phyloP scores from a whole-genome alignment of 2,329 filamentous ascomycete genomes.

The Phialocephala sp. region DNA sequence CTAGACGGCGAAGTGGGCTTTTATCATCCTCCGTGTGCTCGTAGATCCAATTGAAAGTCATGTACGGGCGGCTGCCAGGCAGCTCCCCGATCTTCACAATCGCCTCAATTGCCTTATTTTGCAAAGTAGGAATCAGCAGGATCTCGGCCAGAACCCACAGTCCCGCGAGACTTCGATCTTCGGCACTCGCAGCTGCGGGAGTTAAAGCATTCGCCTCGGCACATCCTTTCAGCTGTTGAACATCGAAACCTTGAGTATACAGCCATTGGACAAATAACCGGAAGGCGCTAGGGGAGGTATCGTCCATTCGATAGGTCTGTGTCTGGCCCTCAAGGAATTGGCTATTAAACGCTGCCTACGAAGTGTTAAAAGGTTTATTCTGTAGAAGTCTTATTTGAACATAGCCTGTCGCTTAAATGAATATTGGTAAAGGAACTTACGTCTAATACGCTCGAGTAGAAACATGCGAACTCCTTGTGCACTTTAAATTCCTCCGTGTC shows the following conservation, averaged over 20 bases:
- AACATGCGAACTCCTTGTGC: slow-evolving; percentile 21
- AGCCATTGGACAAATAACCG: slow-evolving; percentile 6
- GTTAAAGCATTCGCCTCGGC: background rate
- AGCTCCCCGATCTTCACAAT: slow-evolving; percentile 17
- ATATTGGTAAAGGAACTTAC: background rate
- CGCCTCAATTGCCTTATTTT: slow-evolving; percentile 22
- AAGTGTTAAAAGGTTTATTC: background rate
- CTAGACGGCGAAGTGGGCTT: background rate
- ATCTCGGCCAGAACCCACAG: slow-evolving; percentile 25
- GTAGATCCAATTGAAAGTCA: background rate
- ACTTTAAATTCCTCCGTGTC: slow-evolving; percentile 4
- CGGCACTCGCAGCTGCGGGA: background rate
- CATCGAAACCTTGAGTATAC: background rate
- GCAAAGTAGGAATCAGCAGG: slow-evolving; percentile 20
- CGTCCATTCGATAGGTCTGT: slow-evolving; percentile 20
- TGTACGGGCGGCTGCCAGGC: background rate
- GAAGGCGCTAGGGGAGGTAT: background rate
- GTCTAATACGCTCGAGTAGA: slow-evolving; percentile 18
- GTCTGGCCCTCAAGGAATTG: slow-evolving; percentile 23
- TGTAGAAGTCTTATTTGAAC: no score
- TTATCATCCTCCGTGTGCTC: background rate
- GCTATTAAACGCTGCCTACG: slow-evolving; percentile 19
- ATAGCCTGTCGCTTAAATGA: background rate
- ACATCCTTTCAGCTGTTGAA: background rate
- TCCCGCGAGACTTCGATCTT: background rate